These are phyloP conservation scores for Diaporthe ampelina DNA, from an alignment of 2,329 filamentous ascomycete genomes.

Conservation along the genomic window DNA sequence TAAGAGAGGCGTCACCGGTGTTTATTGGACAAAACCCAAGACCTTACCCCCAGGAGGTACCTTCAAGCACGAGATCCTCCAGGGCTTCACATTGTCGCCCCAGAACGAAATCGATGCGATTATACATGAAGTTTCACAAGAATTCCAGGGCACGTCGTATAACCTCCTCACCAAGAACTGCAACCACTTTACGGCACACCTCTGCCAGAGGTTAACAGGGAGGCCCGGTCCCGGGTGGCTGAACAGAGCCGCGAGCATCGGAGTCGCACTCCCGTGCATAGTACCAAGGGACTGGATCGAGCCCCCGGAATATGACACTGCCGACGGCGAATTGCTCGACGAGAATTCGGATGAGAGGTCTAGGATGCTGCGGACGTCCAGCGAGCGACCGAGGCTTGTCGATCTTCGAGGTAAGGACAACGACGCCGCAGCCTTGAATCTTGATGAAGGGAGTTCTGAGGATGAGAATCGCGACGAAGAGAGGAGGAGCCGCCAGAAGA, in stretches of 20 bases:
- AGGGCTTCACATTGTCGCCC: slow-evolving; percentile 81
- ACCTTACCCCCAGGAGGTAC: slow-evolving; percentile 82
- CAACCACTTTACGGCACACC: slow-evolving; percentile 87
- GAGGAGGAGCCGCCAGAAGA: slow-evolving; percentile 32
- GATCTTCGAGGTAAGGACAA: slow-evolving; percentile 42
- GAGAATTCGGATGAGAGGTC: slow-evolving; percentile 68
- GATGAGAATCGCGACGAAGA: slow-evolving; percentile 33
- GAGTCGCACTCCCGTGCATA: slow-evolving; percentile 83
- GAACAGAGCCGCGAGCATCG: slow-evolving; percentile 87
- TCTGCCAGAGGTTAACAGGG: slow-evolving; percentile 81
- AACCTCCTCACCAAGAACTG: slow-evolving; percentile 88
- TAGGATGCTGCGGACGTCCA: slow-evolving; percentile 66
- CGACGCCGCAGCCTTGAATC: slow-evolving; percentile 45
- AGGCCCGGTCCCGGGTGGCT: slow-evolving; percentile 80
- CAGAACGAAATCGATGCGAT: slow-evolving; percentile 79
- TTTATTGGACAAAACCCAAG: slow-evolving; percentile 84
- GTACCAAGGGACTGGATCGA: slow-evolving; percentile 87
- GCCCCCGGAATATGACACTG: slow-evolving; percentile 81
- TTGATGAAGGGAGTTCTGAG: slow-evolving; percentile 41
- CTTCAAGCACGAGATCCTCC: slow-evolving; percentile 80
- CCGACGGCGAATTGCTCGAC: slow-evolving; percentile 77
- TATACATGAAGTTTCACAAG: slow-evolving; percentile 76
- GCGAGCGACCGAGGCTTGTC: slow-evolving; percentile 46
- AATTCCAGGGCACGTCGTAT: slow-evolving; percentile 82
- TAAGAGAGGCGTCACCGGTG: slow-evolving; percentile 77